Evolutionary conservation across 1,139 yeast species (phyloP).

Genomic region (Yamadazyma siamensis): DNA sequence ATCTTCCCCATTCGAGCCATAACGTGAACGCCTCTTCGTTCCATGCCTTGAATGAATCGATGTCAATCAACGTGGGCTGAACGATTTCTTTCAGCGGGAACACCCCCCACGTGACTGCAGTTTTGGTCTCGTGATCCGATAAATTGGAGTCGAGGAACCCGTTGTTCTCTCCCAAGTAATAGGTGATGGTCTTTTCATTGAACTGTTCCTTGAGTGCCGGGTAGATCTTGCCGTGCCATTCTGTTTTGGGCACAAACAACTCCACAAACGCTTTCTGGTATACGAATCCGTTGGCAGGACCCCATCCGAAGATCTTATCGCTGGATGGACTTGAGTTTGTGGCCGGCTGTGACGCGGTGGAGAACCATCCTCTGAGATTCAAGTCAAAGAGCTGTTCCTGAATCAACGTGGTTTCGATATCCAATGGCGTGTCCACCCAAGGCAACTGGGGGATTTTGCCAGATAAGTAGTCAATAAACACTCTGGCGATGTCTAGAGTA

Average conservation of each 20-base stretch:
- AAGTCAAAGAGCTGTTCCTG: conserved; percentile 85
- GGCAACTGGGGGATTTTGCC: conserved; percentile 79
- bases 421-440: conserved; percentile 84
- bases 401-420: conserved; percentile 87
- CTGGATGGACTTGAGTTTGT: conserved; percentile 71
- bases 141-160: conserved; percentile 63
- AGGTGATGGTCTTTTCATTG: conserved; percentile 50
- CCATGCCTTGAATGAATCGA: conserved; percentile 89
- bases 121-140: conserved; percentile 37
- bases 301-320: conserved; percentile 96
- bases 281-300: conserved; percentile 84
- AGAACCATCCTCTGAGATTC: conserved; percentile 73
- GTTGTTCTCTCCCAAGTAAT: conserved; percentile 63
- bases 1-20: conserved; percentile 88
- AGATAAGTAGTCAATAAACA: conserved; percentile 73
- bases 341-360: conserved; percentile 95
- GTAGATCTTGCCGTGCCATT: conserved; percentile 58
- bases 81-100: conserved; percentile 83
- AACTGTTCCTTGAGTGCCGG: conserved; percentile 48
- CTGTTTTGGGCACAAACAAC: conserved; percentile 74
- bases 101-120: conserved; percentile 96
- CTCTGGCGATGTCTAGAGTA: conserved; percentile 58
- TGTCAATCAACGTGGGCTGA: conserved; percentile 86
- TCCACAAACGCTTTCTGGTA: conserved; percentile 93
- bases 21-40: conserved; percentile 88